Evolutionary conservation across 768 basidiomycete species (phyloP).

Genomic region (Xerocomellus dryophilus): DNA sequence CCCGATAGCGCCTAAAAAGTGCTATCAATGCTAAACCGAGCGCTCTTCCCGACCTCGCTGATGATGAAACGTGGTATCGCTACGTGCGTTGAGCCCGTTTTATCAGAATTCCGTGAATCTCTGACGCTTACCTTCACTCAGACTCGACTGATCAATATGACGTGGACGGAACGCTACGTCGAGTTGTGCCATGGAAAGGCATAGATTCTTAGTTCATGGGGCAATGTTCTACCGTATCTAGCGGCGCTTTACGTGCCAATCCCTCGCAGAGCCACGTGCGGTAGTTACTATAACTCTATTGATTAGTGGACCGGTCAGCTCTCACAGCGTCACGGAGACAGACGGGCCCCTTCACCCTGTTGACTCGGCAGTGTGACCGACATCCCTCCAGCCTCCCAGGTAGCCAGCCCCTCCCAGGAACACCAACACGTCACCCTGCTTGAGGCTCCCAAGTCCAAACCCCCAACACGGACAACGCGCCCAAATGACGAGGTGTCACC

Average conservation of each 20-base stretch:
- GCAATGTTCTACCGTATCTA: too few relatives aligned
- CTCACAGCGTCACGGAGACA: too few relatives aligned
- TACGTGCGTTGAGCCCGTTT: slow-evolving; percentile 20
- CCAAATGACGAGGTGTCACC: slow-evolving; percentile 7
- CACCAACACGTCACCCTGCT: background rate
- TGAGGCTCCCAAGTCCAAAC: background rate
- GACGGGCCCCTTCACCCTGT: too few relatives aligned
- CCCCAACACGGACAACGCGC: background rate
- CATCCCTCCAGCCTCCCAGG: too few relatives aligned
- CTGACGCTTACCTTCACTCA: background rate
- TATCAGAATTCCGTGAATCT: background rate
- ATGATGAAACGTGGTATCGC: slow-evolving; percentile 36
- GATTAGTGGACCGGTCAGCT: too few relatives aligned
- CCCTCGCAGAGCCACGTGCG: too few relatives aligned
- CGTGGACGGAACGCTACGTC: slow-evolving; percentile 29
- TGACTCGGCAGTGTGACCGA: too few relatives aligned
- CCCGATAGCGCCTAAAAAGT: slow-evolving; percentile 32
- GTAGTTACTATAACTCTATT: too few relatives aligned
- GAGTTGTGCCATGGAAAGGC: slow-evolving; percentile 16
- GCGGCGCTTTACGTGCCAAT: too few relatives aligned
- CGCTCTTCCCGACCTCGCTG: slow-evolving; percentile 35
- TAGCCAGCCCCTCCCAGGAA: slow-evolving; percentile 1
- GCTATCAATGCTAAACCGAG: slow-evolving; percentile 26
- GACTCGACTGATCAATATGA: slow-evolving; percentile 18
- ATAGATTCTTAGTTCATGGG: background rate